Base-by-base conservation (phyloP, 108 stramenopile genomes). In the Pseudonitzschia multiseries region DNA sequence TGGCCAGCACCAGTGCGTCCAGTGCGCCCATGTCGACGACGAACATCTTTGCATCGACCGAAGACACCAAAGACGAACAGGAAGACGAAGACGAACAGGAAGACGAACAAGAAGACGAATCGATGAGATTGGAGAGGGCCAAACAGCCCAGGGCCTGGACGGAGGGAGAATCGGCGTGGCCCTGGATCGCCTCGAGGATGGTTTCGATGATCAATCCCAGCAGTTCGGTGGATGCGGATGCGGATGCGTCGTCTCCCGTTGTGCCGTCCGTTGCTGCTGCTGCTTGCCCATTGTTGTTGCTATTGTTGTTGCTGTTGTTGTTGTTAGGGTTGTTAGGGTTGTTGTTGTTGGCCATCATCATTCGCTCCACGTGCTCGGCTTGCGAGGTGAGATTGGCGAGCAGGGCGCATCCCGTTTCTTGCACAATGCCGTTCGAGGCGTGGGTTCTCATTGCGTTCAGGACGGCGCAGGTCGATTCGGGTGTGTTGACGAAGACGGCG, bases 61-160 rank as follows among this genome's bases (percentile, higher is more conserved):
- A 71, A 8, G 12, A 2, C n/a, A n/a, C n/a, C 24, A 22, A 24
- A 6, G 2, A 5, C 36, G 36, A 36, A 36, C 6, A 5, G 4
- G 36, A 36, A 6, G 12, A 2, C 24, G 54, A 24, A 6, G 2
- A 5, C 36, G 36, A 36, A 36, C 6, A 5, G 4, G 36, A 36
- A 6, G 22, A 8, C 63, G 36, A 36, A 5, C 6, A 5, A 2
- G 36, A 36, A 36, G 2, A 5, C 36, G 36, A 36, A 36, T 36
- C 75, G 24, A 86, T 87, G 31, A 92, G 79, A 69, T 89, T 89
- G 54, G 76, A 59, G 20, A 92, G 77, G 36, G 85, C 63, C 21
- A 82, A 88, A 43, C 88, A 92, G 8, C 87, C 87, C 69, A 83
- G 78, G 64, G 86, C 88, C 70, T 92, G 91, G 24, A 92, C 78